Base-by-base conservation (phyloP, 176 grass and related monocot species). In the Lolium rigidum region DNA sequence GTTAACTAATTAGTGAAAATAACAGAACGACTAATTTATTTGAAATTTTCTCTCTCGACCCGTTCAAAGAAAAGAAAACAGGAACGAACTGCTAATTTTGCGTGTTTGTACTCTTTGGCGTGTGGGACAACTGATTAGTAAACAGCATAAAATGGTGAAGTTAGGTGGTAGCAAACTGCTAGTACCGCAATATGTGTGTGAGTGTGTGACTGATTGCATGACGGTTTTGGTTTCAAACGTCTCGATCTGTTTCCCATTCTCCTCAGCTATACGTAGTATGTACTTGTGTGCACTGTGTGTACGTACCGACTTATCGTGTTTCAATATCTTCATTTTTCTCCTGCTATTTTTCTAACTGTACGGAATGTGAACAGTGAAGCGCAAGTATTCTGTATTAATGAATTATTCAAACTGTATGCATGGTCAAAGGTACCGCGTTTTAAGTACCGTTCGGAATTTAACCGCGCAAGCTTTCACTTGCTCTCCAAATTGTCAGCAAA, bases 181-280 rank as follows among this genome's bases (percentile, higher is more conserved):
- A 15, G 11, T 64, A 28, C 5, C 11, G 22, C 10, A 63, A 14
- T 5, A 58, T 73, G 26, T 28, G 26, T 28, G 26, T 28, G 26
- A 28, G 3, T 84, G 26, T 68, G 22, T 31, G 35, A 63, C 74
- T 65, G 35, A 1, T 48, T 78, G 64, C 55, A 83, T 78, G 35
- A 50, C 28, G 3, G 3, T 63, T 57, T 47, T 83, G 35, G 20
- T 79, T 86, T 79, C 56, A 65, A 64, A 86, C 18, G 4, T 78
- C 63, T 62, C 0, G 41, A 44, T 82, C 14, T 83, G 54, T n/a
- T n/a, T n/a, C 10, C 11, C 18, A 60, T 21, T 85, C 84, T 60
- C 41, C 5, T 3, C 9, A 71, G 0, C 39, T 43, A 18, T n/a
- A n/a, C n/a, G n/a, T n/a, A n/a, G n/a, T 44, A 71, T 71, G 41